Evolutionary conservation across 1,284 basidiomycete species (phyloP), one percentile per base, ranked within the genome.

Genomic region (Heterobasidion annosum): DNA sequence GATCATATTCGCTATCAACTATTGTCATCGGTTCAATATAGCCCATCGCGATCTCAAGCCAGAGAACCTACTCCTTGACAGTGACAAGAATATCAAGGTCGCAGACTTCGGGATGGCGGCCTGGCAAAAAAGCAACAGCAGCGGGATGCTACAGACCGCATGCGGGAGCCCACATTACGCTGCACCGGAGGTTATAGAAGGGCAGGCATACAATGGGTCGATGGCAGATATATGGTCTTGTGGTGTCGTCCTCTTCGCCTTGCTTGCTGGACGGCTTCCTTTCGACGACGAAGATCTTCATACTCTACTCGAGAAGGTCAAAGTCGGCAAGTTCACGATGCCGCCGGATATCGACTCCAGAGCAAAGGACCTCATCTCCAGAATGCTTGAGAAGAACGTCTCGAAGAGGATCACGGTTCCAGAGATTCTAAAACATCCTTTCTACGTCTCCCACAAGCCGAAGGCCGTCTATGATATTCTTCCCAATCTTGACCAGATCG

Each of bases 51-150:
- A 99, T 70, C 77, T 99, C 57, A 99, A 99, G 65, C 95, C 94
- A 0, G 97, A 99, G 69, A 99, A 99, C 67, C 74, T 98, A 48
- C 77, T 98, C 50, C 81, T 97, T 53, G 93, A 96, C 71, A 75
- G 80, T 51, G 73, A 90, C 62, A 82, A 81, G 64, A 96, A 94
- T 65, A 87, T 98, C 79, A 99, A 98, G 71, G 88, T 99, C 34
- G 95, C 94, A 2, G 97, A 99, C 73, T 99, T 99, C 70, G 96
- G 97, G 16, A 96, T 99, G 92, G 97, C 97, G 1, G 89, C 90
- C n/a, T 94, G 93, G 84, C 89, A 91, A 62, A 79, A 81, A 19
- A 68, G 70, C 56, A 77, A 75, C 43, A 67, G 67, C 12, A 75
- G 73, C 43, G 77, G 78, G 19, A 69, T 97, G 70, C 79, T 98